These are phyloP conservation scores for Didymella glomerata DNA, from an alignment of 2,329 filamentous ascomycete genomes.

Conservation along the genomic window DNA sequence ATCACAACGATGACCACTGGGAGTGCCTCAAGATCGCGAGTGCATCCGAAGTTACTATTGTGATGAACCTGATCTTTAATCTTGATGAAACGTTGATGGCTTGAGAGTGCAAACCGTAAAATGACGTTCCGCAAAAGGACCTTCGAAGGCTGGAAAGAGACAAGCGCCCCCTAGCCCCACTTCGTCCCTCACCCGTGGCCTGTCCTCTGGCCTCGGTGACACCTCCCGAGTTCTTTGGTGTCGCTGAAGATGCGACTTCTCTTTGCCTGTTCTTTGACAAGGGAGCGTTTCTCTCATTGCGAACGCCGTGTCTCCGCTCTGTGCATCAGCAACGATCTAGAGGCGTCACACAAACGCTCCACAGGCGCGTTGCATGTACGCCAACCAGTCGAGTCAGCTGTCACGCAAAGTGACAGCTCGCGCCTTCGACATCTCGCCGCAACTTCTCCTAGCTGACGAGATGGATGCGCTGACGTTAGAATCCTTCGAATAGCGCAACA, in stretches of 20 bases:
- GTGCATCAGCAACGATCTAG: background rate
- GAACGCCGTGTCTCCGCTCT: background rate
- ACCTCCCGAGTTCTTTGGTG: background rate
- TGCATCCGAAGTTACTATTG: background rate
- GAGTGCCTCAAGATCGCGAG: background rate
- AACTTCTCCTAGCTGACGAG: background rate
- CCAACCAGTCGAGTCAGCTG: background rate
- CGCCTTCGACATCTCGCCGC: background rate
- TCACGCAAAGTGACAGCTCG: background rate
- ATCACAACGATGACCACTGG: background rate
- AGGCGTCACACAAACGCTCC: background rate
- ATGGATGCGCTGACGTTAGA: background rate
- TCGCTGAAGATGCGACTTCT: background rate
- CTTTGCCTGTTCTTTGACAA: background rate
- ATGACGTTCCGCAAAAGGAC: slow-evolving; percentile 7
- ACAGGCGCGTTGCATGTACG: background rate
- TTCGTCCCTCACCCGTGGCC: background rate
- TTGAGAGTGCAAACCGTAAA: slow-evolving; percentile 11
- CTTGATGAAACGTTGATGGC: slow-evolving; percentile 13
- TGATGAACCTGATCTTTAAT: background rate
- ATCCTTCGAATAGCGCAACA: background rate
- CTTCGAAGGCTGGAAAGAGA: background rate
- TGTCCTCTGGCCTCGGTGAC: background rate
- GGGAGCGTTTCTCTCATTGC: too few relatives aligned
- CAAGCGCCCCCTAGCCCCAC: background rate